Conservation (phyloP, 176 grass and related monocot species). For the Elymus sibiricus region DNA sequence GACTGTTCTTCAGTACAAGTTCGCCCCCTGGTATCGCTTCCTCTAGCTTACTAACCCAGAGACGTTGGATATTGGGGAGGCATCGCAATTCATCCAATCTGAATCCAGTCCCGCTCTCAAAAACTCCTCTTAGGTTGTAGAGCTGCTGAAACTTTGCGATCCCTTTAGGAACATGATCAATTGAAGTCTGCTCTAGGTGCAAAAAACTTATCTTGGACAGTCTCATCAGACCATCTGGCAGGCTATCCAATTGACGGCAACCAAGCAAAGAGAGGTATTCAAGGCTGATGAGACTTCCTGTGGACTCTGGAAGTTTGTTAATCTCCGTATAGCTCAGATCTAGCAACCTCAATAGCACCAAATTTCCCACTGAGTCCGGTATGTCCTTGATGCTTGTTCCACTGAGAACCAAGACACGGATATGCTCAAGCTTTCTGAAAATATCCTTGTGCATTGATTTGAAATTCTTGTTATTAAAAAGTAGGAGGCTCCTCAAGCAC, state of each 20-base stretch:
- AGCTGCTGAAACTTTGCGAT: slow-evolving; percentile 20
- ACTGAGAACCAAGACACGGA: slow-evolving; percentile 30
- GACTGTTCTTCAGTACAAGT: background rate
- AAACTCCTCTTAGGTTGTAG: slow-evolving; percentile 23
- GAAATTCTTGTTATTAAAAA: background rate
- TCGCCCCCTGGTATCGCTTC: background rate
- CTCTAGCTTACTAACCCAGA: slow-evolving; percentile 10
- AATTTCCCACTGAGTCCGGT: slow-evolving; percentile 13
- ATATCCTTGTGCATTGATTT: background rate
- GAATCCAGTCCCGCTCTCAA: background rate
- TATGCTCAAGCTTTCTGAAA: background rate
- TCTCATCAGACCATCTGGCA: slow-evolving; percentile 13
- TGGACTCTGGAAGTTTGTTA: slow-evolving; percentile 17
- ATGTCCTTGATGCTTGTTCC: background rate
- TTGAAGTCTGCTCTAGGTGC: background rate
- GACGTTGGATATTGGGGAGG: slow-evolving; percentile 15
- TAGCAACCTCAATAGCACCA: slow-evolving; percentile 13
- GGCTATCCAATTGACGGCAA: background rate
- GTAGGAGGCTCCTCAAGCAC: slow-evolving; percentile 6
- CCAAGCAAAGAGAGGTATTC: background rate
- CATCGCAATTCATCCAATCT: slow-evolving; percentile 23
- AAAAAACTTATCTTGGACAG: slow-evolving; percentile 29
- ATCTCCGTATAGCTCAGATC: background rate
- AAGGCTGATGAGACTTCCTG: slow-evolving; percentile 16
- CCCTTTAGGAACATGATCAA: slow-evolving; percentile 33